Evolutionary conservation across 176 grass and related monocot genomes (phyloP).

Genomic region (Pontederia crassipes): DNA sequence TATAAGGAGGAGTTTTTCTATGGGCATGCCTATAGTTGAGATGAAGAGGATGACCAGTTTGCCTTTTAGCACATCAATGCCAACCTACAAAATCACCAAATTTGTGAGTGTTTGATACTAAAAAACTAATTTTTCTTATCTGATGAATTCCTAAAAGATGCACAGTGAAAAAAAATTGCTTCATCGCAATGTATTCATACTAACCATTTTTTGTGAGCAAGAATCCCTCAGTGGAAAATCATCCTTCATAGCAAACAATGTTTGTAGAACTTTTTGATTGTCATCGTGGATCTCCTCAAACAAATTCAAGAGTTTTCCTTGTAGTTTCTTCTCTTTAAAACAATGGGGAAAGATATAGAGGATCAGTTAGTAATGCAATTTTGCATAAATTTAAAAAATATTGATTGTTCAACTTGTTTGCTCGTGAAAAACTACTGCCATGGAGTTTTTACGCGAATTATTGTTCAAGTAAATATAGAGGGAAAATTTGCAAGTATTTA

Average conservation of each 20-base stretch:
- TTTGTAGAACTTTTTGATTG: conserved; percentile 17
- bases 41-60: conserved; percentile 19
- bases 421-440: neutral
- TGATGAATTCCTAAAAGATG: no score
- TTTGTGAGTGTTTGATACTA: neutral
- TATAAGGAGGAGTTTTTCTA: conserved; percentile 17
- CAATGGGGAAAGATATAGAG: neutral
- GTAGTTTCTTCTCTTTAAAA: conserved; percentile 17
- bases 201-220: conserved; percentile 15
- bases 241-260: conserved; percentile 18
- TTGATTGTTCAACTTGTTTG: neutral
- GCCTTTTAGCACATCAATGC: conserved; percentile 8
- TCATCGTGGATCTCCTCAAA: conserved; percentile 8
- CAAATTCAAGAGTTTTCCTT: conserved; percentile 6
- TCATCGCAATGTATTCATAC: neutral
- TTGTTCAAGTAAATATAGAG: no score
- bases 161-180: no score
- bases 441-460: no score
- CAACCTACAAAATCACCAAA: conserved; percentile 12
- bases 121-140: neutral
- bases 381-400: neutral
- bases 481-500: no score
- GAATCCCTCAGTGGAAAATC: conserved; percentile 13
- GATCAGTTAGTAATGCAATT: neutral
- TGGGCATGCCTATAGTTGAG: neutral